Evolutionary conservation across 192 early-diverging fungal genomes (phyloP).

Genomic region (Backusella sp.): DNA sequence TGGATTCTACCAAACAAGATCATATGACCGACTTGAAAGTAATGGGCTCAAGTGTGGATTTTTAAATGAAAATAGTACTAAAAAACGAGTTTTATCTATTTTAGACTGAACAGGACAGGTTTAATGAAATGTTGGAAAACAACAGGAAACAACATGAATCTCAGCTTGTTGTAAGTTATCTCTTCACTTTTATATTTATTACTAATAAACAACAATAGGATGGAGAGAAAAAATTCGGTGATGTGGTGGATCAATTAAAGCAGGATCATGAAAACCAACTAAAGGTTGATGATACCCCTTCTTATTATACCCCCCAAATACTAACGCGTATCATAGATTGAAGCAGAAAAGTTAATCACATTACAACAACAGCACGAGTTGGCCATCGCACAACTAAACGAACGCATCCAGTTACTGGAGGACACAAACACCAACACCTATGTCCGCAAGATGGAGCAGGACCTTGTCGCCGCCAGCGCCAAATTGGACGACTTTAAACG

Average conservation of each 20-base stretch:
- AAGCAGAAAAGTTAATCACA: neutral
- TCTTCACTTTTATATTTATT: neutral
- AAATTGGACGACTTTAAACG: slow-evolving; percentile 11
- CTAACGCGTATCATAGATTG: neutral
- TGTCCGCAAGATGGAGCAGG: neutral
- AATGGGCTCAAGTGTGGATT: neutral
- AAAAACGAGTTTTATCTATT: neutral
- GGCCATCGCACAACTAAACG: neutral
- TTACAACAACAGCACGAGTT: neutral
- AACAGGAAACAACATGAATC: neutral
- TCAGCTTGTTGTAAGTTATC: neutral
- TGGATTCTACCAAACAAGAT: neutral
- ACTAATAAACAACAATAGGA: neutral
- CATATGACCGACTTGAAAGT: neutral
- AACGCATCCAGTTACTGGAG: neutral
- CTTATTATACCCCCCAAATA: neutral
- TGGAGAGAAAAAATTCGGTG: neutral
- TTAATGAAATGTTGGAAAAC: neutral
- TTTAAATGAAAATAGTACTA: neutral
- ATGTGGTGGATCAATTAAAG: neutral
- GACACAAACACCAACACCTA: neutral
- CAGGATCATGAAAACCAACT: neutral
- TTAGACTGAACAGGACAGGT: slow-evolving; percentile 1
- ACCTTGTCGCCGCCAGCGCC: neutral
- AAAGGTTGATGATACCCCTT: neutral